Percentiles rank a stretch among this genome's conserved stretches.
Evolutionary conservation across 208 protist genomes (phyloP).

Genomic region (Acanthamoeba sp.): DNA sequence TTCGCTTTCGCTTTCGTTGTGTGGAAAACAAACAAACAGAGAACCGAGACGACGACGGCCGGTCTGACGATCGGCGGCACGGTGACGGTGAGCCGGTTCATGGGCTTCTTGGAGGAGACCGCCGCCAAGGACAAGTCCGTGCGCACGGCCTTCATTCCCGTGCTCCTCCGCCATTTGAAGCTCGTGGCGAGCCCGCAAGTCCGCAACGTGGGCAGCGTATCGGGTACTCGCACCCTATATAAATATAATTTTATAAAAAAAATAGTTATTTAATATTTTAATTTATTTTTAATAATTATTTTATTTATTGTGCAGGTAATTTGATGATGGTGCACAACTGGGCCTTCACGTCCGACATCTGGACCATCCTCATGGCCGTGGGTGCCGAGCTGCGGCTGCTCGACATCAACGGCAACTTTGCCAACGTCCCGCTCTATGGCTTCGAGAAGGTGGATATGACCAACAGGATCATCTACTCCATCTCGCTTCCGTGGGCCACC

Average conservation of each 20-base stretch:
- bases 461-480: slow-evolving; percentile 23
- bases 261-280: neutral
- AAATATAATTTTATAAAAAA: neutral
- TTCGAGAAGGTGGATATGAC: slow-evolving; percentile 14
- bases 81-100: neutral
- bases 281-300: neutral
- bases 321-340: slow-evolving; percentile 35
- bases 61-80: neutral
- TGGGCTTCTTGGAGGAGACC: neutral
- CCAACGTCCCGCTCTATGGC: neutral
- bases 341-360: slow-evolving; percentile 30
- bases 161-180: slow-evolving; percentile 17
- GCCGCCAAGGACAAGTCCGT: neutral
- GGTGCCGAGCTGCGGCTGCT: neutral
- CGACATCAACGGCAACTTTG: neutral
- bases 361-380: neutral
- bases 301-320: neutral
- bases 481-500: slow-evolving; percentile 34
- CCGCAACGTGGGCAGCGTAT: neutral
- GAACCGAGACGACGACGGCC: neutral
- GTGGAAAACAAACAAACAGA: neutral
- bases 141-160: slow-evolving; percentile 2
- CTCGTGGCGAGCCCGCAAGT: slow-evolving; percentile 44
- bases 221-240: neutral
- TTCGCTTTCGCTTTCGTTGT: no score